Evolutionary conservation across 2,329 filamentous ascomycete species (phyloP).

Genomic region (Calonectria leucothoes): DNA sequence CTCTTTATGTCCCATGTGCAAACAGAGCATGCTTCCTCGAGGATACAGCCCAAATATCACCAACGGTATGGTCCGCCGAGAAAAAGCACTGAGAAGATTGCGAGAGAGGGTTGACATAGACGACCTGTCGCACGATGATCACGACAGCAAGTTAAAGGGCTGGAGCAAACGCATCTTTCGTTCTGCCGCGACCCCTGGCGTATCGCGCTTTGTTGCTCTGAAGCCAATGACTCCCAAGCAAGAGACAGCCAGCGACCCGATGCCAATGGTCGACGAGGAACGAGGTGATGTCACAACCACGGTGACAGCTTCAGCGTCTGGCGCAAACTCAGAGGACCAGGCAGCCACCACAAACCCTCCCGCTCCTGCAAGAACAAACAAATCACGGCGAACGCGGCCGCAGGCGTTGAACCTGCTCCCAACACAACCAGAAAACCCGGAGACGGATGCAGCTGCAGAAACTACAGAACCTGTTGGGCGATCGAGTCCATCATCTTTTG

Average conservation of each 20-base stretch:
- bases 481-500: constrained; percentile 57
- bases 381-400: constrained; percentile 44
- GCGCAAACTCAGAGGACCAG: constrained; percentile 25
- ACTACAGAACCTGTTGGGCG: constrained; percentile 45
- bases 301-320: constrained; percentile 9
- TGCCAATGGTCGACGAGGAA: constrained; percentile 16
- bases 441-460: constrained; percentile 41
- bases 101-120: constrained; percentile 64
- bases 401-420: constrained; percentile 48
- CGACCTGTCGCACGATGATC: constrained; percentile 47
- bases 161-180: constrained; percentile 52
- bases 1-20: constrained; percentile 92
- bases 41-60: constrained; percentile 78
- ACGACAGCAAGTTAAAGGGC: constrained; percentile 48
- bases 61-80: constrained; percentile 87
- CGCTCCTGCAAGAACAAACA: constrained; percentile 29
- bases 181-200: constrained; percentile 29
- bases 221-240: constrained; percentile 30
- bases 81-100: constrained; percentile 74
- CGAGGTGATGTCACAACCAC: neutral
- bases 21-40: constrained; percentile 80
- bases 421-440: constrained; percentile 51
- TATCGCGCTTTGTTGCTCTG: constrained; percentile 44
- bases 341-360: constrained; percentile 27
- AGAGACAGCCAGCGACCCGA: constrained; percentile 17